Base-by-base conservation (phyloP, 2,329 filamentous ascomycete genomes). In the Chaetomiaceae sp. region DNA sequence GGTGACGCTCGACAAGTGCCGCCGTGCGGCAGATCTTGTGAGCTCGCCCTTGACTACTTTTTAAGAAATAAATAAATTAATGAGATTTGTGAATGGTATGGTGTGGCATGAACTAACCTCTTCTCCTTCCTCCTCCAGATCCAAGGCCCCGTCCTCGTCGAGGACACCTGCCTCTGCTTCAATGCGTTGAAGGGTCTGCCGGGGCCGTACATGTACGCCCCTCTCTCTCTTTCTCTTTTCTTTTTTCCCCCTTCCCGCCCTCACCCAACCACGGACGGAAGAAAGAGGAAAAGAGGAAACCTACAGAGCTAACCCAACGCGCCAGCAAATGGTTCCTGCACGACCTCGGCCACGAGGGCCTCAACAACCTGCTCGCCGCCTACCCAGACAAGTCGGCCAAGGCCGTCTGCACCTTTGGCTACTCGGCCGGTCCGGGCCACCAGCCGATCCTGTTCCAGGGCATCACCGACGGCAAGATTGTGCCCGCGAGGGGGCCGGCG, bases 141-240 rank as follows among this genome's bases (percentile, higher is more conserved):
- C 42, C 75, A 86, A 62, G 90, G 90, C 1, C 91, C 95, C 3
- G 93, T 96, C 8, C 76, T 99, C 34, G 92, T 96, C 10, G 93
- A 99, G 71, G 93, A 99, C 69, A 99, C 93, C 14, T 90, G 90
- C 60, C 77, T 99, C 43, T 95, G 90, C 73, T 99, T 96, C 67
- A 85, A 87, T 65, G 91, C 92, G 17, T 79, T 96, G 55, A 83
- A 87, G 53, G 91, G 90, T n/a, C 77, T 99, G 25, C 93, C 93
- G 2, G 93, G 93, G 1, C 89, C 92, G 35, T 99, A 99, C 68
- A 95, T 99, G 92, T 95, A 76, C 60, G 81, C 12, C 7, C 5
- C 12, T n/a, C 30, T n/a, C 30, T n/a, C 30, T n/a, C 30, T n/a
- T 51, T 21, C 33, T 14, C 23, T 14, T 23, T 41, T 5, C 12